Percentiles rank a stretch among this genome's conserved stretches.
phyloP scores from a whole-genome alignment of 164 flowering plant genomes.

The Umbilicus rupestris region DNA sequence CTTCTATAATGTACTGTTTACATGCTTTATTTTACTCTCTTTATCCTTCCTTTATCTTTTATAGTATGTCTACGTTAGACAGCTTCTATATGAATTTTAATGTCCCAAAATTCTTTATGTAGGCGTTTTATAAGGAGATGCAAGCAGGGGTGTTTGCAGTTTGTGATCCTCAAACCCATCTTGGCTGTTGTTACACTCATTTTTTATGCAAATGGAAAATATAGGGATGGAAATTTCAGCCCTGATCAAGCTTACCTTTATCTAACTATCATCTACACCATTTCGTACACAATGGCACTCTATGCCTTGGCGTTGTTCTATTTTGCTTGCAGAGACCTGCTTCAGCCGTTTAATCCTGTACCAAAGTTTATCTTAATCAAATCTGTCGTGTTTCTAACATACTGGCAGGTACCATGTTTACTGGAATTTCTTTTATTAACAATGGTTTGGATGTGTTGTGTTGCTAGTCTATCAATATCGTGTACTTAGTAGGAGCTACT shows the following conservation, averaged over 20 bases:
- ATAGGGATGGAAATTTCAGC: conserved; percentile 85
- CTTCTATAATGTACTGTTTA: neutral
- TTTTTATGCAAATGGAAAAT: conserved; percentile 88
- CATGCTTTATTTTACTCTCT: neutral
- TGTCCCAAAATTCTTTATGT: conserved; percentile 14
- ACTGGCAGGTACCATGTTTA: conserved; percentile 79
- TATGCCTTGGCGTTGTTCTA: conserved; percentile 91
- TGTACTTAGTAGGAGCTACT: neutral
- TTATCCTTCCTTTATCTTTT: neutral
- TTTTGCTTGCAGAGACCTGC: conserved; percentile 90
- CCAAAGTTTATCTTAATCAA: conserved; percentile 92
- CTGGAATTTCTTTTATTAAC: neutral
- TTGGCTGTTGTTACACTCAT: conserved; percentile 72
- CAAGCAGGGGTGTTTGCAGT: conserved; percentile 97
- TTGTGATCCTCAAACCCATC: conserved; percentile 91
- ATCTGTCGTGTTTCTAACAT: conserved; percentile 90
- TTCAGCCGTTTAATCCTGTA: conserved; percentile 94
- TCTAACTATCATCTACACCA: conserved; percentile 82
- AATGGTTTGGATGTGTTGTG: neutral
- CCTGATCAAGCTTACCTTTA: conserved; percentile 78
- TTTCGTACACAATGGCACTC: conserved; percentile 82
- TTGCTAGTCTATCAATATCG: neutral
- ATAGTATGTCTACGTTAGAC: neutral
- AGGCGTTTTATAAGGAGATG: conserved; percentile 96
- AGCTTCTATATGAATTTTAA: neutral